Conservation (phyloP, 192 early-diverging fungal genomes). For the Umbelopsis vinacea region DNA sequence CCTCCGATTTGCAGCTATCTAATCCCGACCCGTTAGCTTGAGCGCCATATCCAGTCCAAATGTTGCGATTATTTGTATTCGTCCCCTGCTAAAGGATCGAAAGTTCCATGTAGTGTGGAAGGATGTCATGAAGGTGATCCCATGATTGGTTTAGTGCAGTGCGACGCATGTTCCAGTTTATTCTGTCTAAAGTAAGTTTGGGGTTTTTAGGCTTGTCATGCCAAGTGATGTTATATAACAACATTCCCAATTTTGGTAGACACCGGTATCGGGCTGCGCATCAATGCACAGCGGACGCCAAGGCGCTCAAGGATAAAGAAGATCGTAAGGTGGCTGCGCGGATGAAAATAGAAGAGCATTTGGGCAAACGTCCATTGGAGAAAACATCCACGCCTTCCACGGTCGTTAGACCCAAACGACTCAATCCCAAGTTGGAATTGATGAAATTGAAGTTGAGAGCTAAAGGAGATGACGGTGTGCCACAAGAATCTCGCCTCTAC, state of each 20-base stretch:
- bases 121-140: constrained; percentile 28
- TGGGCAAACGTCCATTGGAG: constrained; percentile 11
- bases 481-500: constrained; percentile 28
- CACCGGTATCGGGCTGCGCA: constrained; percentile 33
- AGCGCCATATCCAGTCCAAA: constrained; percentile 30
- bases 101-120: constrained; percentile 19
- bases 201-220: background rate
- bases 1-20: background rate
- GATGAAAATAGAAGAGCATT: constrained; percentile 28
- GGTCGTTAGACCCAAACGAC: constrained; percentile 12
- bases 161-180: constrained; percentile 29
- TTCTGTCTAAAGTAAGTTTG: constrained; percentile 41
- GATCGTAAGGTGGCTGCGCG: constrained; percentile 24
- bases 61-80: constrained; percentile 28
- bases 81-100: background rate
- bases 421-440: constrained; percentile 31
- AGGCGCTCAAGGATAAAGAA: constrained; percentile 25
- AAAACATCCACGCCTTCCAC: background rate
- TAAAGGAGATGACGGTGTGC: constrained; percentile 30
- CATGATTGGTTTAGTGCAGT: constrained; percentile 27
- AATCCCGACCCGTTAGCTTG: constrained; percentile 21
- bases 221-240: background rate
- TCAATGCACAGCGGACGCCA: constrained; percentile 25
- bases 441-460: constrained; percentile 42
- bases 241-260: constrained; percentile 25